phyloP scores from a whole-genome alignment of 139 green algal species.

The Spirogloea muscicola region DNA sequence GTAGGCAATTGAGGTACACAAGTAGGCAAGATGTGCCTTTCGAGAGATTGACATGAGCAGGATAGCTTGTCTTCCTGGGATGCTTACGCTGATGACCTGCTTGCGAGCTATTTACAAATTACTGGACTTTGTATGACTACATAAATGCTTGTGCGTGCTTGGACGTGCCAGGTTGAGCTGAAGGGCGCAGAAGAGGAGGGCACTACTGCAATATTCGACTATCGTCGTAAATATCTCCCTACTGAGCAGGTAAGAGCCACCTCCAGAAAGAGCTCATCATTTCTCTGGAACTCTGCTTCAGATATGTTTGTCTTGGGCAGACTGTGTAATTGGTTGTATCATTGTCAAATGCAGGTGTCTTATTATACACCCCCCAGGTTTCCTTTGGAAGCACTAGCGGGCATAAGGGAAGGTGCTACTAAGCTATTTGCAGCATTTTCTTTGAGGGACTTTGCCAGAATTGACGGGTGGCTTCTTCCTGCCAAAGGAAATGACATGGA shows the following conservation, averaged over 20 bases:
- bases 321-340: no score
- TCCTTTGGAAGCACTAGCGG: slow-evolving; percentile 15
- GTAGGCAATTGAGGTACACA: no score
- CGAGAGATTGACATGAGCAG: no score
- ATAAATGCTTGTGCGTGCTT: not conserved
- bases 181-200: not conserved
- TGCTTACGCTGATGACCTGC: not conserved
- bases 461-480: slow-evolving; percentile 63
- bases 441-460: slow-evolving; percentile 54
- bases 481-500: not conserved
- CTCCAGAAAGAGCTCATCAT: no score
- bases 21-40: no score
- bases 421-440: slow-evolving; percentile 60
- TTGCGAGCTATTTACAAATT: not conserved
- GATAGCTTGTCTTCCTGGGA: no score
- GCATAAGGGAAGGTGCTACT: slow-evolving; percentile 46
- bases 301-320: no score
- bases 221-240: slow-evolving; percentile 52
- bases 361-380: slow-evolving; percentile 56
- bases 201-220: slow-evolving; percentile 42
- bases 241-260: slow-evolving; percentile 32
- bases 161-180: slow-evolving; percentile 47
- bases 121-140: not conserved
- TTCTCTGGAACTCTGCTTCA: no score
- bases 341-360: slow-evolving; percentile 43